These are phyloP conservation scores for Globisporangium parvum DNA, from an alignment of 352 stramenopile species.

Conservation along the genomic window DNA sequence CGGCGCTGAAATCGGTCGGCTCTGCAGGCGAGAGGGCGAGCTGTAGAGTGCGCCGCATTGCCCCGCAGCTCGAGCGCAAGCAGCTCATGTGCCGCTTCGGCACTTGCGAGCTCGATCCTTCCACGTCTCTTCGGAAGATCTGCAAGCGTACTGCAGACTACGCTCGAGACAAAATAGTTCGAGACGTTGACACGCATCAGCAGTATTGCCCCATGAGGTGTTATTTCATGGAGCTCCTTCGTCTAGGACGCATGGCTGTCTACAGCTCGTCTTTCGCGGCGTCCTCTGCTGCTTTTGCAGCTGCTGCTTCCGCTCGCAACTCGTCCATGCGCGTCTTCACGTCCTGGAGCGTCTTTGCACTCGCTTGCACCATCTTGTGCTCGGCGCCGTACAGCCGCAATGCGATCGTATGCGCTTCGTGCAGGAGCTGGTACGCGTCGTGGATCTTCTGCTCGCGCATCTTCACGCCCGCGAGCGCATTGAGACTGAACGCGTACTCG, in stretches of 20 bases:
- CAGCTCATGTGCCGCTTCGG: neutral
- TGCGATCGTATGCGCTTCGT: slow-evolving; percentile 67
- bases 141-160: neutral
- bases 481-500: slow-evolving; percentile 73
- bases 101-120: slow-evolving; percentile 8
- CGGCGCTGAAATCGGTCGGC: neutral
- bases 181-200: no score
- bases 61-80: neutral
- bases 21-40: slow-evolving; percentile 1
- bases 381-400: slow-evolving; percentile 48
- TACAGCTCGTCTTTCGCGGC: slow-evolving; percentile 14
- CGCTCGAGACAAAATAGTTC: neutral
- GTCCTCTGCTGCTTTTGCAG: neutral
- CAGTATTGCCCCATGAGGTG: no score
- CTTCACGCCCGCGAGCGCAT: slow-evolving; percentile 68
- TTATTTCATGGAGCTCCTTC: no score
- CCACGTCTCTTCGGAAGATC: slow-evolving; percentile 15
- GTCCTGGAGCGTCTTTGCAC: slow-evolving; percentile 54
- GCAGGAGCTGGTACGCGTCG: slow-evolving; percentile 51
- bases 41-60: neutral
- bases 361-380: slow-evolving; percentile 58
- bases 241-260: no score
- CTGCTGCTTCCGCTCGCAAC: slow-evolving; percentile 11
- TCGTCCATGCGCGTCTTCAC: slow-evolving; percentile 54
- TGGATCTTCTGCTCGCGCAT: slow-evolving; percentile 59